A percentile compares a stretch with the other conserved stretches of the same genome.
Conservation (phyloP, 2,329 filamentous ascomycete species). For the Venturia carpophila region DNA sequence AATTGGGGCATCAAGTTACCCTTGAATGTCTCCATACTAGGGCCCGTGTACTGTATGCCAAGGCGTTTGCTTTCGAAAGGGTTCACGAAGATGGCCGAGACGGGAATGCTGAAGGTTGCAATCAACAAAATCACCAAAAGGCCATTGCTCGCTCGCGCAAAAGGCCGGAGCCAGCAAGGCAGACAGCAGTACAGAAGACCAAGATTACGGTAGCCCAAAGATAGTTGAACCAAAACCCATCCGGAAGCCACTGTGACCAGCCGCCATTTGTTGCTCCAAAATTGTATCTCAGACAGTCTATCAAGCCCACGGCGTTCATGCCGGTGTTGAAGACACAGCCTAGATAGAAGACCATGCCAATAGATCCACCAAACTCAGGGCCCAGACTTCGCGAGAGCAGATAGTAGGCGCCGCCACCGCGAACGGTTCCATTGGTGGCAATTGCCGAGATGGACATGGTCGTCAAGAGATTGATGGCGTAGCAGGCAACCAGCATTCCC, state of each 20-base stretch:
- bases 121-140: conserved; percentile 63
- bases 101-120: conserved; percentile 71
- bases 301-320: conserved; percentile 77
- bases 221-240: conserved; percentile 71
- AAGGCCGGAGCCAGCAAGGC: conserved; percentile 69
- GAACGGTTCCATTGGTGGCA: conserved; percentile 81
- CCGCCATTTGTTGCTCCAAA: conserved; percentile 53
- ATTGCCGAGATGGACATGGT: conserved; percentile 82
- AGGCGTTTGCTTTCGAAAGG: conserved; percentile 58
- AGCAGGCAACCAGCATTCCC: conserved; percentile 67
- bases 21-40: conserved; percentile 60
- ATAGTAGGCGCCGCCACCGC: conserved; percentile 82
- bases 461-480: conserved; percentile 73
- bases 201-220: conserved; percentile 66
- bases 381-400: conserved; percentile 79
- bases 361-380: conserved; percentile 82
- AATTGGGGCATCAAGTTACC: conserved; percentile 66
- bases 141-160: conserved; percentile 71
- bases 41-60: conserved; percentile 68
- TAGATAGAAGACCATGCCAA: conserved; percentile 82
- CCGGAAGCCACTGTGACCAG: conserved; percentile 53
- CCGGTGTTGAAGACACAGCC: conserved; percentile 82
- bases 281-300: conserved; percentile 74
- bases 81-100: conserved; percentile 61
- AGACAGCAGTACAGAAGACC: conserved; percentile 63